Evolutionary conservation across 768 basidiomycete species (phyloP), one percentile per base, ranked within the genome.

Genomic region (Tulasnella sp.): DNA sequence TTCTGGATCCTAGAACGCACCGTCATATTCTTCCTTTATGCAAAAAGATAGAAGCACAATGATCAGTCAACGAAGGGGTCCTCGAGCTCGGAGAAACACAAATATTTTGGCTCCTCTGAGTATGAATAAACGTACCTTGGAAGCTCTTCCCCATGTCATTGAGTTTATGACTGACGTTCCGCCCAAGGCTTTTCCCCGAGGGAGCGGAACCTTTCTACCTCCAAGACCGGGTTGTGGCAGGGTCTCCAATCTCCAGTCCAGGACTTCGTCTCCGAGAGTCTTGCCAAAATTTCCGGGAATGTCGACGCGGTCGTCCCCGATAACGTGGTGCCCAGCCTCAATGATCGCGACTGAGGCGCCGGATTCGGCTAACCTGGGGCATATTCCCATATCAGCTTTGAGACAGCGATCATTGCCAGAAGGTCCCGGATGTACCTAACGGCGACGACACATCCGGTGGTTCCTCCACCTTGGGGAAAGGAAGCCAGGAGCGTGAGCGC

Each of bases 121-220:
- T 18, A 23, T 51, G 18, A 23, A 48, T n/a, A 13, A 32, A 1
- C 20, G n/a, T 40, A 78, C 77, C 74, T 77, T 77, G 39, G 75
- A 77, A 71, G 73, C 74, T 51, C 78, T 79, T n/a, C 48, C 79
- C 79, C 70, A 73, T 15, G 79, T 79, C 79, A 79, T 79, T 1
- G 74, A 73, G 57, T 79, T 79, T 16, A 79, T 23, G n/a, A 77
- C 51, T n/a, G 57, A 70, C 26, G 79, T 79, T 26, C 79, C 79
- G 18, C 79, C 79, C 23, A 79, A 44, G 16, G 74, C 51, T 55
- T 79, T 79, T 11, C 79, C 79, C n/a, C 79, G 57, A 77, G 75
- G 75, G 10, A 77, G 29, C 35, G 69, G 61, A 23, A 77, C 57
- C 39, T 70, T 48, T 39, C 61, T 35, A 15, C 75, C 61, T 40